Evolutionary conservation across 2,329 filamentous ascomycete species (phyloP).

Genomic region (Thielaviopsis punctulata): DNA sequence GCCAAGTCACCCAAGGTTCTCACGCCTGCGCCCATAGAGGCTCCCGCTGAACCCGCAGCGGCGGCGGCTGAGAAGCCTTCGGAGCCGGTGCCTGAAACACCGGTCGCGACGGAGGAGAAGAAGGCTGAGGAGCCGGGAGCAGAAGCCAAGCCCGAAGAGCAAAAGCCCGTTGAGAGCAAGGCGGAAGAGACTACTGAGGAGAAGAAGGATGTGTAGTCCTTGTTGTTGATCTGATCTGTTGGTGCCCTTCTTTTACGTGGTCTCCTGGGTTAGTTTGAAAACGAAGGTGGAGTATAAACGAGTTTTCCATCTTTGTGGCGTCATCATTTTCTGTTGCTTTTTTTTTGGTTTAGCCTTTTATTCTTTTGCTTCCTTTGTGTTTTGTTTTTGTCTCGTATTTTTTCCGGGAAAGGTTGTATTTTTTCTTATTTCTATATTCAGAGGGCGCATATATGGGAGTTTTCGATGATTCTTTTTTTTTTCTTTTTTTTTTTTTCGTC

Average conservation of each 20-base stretch:
- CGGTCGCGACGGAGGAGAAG: neutral
- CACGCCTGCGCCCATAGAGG: neutral
- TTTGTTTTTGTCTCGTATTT: neutral
- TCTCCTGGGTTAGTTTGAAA: neutral
- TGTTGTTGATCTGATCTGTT: neutral
- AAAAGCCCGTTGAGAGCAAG: conserved; percentile 1
- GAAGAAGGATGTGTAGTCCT: conserved; percentile 11
- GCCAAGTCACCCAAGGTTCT: neutral
- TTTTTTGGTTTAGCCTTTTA: neutral
- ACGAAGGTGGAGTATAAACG: neutral
- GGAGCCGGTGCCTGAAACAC: neutral
- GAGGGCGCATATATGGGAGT: neutral
- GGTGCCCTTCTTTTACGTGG: neutral
- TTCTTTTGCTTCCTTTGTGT: neutral
- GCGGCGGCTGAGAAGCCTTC: neutral
- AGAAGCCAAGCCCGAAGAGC: neutral
- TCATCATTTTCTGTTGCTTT: neutral
- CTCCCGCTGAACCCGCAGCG: too few relatives aligned
- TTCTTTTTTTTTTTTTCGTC: neutral
- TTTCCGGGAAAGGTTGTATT: neutral
- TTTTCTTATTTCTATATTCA: neutral
- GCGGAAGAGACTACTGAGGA: neutral
- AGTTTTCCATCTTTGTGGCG: too few relatives aligned
- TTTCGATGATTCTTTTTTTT: neutral
- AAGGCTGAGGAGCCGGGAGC: conserved; percentile 10